Percentiles rank a stretch among this genome's conserved stretches.
These are phyloP conservation scores for Plectosphaerella sp. DNA, from an alignment of 2,329 filamentous ascomycete genomes.

Conservation along the genomic window DNA sequence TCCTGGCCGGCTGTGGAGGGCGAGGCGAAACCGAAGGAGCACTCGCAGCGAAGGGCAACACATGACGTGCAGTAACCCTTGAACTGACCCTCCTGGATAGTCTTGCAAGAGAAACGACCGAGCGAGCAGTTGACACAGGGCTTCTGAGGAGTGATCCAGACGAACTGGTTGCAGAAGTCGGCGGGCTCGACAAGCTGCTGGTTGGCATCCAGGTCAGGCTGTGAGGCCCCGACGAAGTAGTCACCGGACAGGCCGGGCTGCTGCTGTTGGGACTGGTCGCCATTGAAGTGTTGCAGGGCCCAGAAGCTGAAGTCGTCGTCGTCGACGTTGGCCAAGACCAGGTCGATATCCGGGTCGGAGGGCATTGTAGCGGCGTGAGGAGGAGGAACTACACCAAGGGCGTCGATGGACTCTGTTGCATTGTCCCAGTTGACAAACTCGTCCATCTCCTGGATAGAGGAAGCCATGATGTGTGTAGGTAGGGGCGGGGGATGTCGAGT, in stretches of 20 bases:
- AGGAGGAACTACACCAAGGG: constrained; percentile 12
- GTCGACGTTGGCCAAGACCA: constrained; percentile 51
- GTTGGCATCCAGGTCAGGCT: constrained; percentile 3
- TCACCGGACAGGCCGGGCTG: constrained; percentile 3
- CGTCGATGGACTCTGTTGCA: constrained; percentile 32
- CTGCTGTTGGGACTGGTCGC: constrained; percentile 12
- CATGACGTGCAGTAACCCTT: constrained; percentile 60
- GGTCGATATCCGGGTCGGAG: constrained; percentile 39
- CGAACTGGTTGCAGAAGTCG: constrained; percentile 19
- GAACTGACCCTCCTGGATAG: constrained; percentile 53
- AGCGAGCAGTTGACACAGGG: constrained; percentile 50
- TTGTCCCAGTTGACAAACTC: constrained; percentile 62
- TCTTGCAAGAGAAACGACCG: constrained; percentile 55
- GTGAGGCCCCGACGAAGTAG: constrained; percentile 22
- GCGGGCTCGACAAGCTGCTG: constrained; percentile 10
- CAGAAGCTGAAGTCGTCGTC: constrained; percentile 57
- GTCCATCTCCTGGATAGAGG: constrained; percentile 48
- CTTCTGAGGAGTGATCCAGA: constrained; percentile 36
- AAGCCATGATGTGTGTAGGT: constrained; percentile 17
- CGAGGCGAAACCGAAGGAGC: constrained; percentile 44
- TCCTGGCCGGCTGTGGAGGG: constrained; percentile 1
- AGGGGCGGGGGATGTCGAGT: background rate
- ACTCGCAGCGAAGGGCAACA: constrained; percentile 53
- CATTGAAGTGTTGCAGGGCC: constrained; percentile 53
- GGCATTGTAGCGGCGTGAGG: constrained; percentile 28